A percentile compares a stretch with the other conserved stretches of the same genome.
Evolutionary conservation across 768 basidiomycete genomes (phyloP).

Genomic region (Mycena galericulata): DNA sequence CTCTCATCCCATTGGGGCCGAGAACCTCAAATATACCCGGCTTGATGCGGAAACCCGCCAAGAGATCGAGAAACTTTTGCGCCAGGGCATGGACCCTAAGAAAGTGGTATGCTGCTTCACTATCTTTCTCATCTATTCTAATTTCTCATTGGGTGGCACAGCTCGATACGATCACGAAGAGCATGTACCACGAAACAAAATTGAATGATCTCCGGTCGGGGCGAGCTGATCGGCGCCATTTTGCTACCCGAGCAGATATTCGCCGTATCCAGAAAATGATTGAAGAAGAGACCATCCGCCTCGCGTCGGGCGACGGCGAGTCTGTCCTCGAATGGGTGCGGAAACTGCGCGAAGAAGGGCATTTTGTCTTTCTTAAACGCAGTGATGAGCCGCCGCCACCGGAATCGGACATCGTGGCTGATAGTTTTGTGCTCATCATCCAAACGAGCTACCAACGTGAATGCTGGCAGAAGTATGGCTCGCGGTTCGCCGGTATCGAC

Average conservation of each 20-base stretch:
- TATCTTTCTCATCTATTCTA: too few species aligned
- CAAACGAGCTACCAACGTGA: slow-evolving; percentile 23
- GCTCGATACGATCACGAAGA: background rate
- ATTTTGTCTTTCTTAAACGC: slow-evolving; percentile 18
- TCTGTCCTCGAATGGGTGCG: slow-evolving; percentile 15
- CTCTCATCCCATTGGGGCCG: too few species aligned
- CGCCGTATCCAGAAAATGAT: slow-evolving; percentile 2
- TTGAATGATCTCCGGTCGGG: background rate
- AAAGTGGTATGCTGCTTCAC: too few species aligned
- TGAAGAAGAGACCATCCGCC: background rate
- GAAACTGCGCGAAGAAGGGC: slow-evolving; percentile 1
- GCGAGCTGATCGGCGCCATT: background rate
- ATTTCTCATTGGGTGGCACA: too few species aligned
- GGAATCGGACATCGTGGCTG: background rate
- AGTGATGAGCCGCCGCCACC: slow-evolving; percentile 2
- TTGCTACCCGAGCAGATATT: background rate
- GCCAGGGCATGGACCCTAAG: too few species aligned
- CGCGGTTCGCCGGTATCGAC: too few species aligned
- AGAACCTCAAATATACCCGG: too few species aligned
- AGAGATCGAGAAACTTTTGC: too few species aligned
- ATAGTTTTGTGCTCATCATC: slow-evolving; percentile 20
- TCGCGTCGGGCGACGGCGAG: background rate
- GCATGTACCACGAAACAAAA: background rate
- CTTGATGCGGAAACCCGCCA: too few species aligned
- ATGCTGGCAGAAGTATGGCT: too few species aligned